Base-by-base conservation (phyloP, 106 monocot species). In the Apostasia shenzhenica region DNA sequence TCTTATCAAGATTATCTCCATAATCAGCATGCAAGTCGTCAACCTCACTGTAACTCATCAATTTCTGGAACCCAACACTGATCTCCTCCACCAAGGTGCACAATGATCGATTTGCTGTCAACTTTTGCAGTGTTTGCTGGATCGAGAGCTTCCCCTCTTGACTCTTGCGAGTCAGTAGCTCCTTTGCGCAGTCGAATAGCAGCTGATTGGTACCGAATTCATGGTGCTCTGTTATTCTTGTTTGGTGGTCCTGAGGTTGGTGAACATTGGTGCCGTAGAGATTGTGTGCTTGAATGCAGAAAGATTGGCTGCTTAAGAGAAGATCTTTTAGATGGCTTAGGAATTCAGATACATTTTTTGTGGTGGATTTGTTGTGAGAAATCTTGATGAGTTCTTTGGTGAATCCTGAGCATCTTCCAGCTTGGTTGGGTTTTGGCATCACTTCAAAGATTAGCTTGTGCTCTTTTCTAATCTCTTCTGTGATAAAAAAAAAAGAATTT, bases 161-260 rank as follows among this genome's bases (percentile, higher is more conserved):
- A 14, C 45, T 67, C 78, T 82, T 90, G 8, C 78, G 68, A n/a
- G 64, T 48, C 75, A 90, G 54, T 37, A 80, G 47, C 61, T 90
- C 93, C 45, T 48, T 67, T 14, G 77, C 73, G 12, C 69, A 76
- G 65, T 84, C 90, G 61, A 82, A 39, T 42, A 80, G 45, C 12
- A 87, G 75, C 48, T 81, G 63, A 38, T 55, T 57, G 43, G 76
- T 48, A 50, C 54, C 41, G 48, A 53, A 59, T 77, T 50, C 67
- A 37, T n/a, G 40, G 40, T 62, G 26, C 4, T 48, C 11, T n/a
- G 8, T 51, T 37, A 50, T 14, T 66, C 46, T 69, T 6, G 26
- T 61, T 46, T 48, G 70, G 40, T 67, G 5, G 26, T 26, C 10
- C 47, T 48, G 8, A 11, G 68, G 59, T 39, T 60, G 50, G 14